Evolutionary conservation across 2,329 filamentous ascomycete genomes (phyloP), one percentile per base, ranked within the genome.

Genomic region (Canariomyces notabilis): DNA sequence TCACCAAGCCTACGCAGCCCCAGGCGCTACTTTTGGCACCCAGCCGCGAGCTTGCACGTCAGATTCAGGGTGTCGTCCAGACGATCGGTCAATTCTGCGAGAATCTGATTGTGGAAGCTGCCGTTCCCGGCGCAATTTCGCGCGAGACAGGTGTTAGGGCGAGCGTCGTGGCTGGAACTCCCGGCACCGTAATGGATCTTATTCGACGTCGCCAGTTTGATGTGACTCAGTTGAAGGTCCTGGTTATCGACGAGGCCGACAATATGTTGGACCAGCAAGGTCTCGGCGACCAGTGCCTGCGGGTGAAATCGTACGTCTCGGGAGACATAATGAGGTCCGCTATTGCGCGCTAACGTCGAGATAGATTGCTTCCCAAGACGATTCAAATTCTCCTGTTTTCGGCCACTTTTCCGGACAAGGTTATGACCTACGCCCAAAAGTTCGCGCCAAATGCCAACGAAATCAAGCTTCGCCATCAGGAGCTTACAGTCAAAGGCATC

Each of bases 251-350:
- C 61, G 93, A 98, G 71, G 93, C 93, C 47, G 93, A 98, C 71
- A 97, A 96, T 71, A 98, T 98, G 93, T 73, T 98, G 50, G 93
- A 97, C 62, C 85, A 91, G 67, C 89, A 95, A 68, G 91, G 93
- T 42, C 75, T 98, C 45, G 93, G 93, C 42, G 93, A 97, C 49
- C 93, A 98, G 69, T 97, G 91, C 67, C 79, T 89, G 58, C 83
- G 90, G 56, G 88, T 96, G 58, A 95, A 94, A 73, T 68, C 69
- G 88, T 93, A 69, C 60, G 82, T 70, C n/a, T n/a, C 3, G 14
- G 12, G n/a, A 33, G 6, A 16, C 8, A 3, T n/a, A 2, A 31
- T 44, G 16, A 9, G 4, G 6, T n/a, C 5, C 12, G 16, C 9
- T 32, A 3, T 23, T 29, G 21, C 18, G n/a, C 15, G 35, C 52